phyloP scores from a whole-genome alignment of 108 stramenopile species.

The Nitzschia inconspicua region DNA sequence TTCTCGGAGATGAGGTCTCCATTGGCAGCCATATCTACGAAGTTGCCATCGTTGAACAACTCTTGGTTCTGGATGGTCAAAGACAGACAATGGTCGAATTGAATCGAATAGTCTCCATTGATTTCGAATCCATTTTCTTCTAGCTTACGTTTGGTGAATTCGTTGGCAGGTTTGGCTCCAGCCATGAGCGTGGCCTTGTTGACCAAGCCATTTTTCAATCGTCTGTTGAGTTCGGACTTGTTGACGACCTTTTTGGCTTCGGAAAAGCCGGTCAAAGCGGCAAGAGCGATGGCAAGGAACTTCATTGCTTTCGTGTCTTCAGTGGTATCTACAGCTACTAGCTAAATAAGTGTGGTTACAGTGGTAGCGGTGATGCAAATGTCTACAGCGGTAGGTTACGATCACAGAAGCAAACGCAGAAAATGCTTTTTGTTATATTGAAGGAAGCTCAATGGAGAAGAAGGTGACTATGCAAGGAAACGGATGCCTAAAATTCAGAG shows the following conservation, averaged over 20 bases:
- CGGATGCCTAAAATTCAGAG: too few relatives aligned
- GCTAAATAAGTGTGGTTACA: too few relatives aligned
- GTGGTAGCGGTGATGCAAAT: too few relatives aligned
- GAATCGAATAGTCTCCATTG: conserved; percentile 20
- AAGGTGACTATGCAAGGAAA: too few relatives aligned
- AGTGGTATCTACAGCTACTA: too few relatives aligned
- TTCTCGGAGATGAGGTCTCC: conserved; percentile 43
- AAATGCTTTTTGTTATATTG: too few relatives aligned
- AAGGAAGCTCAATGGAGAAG: too few relatives aligned
- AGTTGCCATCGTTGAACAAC: conserved; percentile 25
- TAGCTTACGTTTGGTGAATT: conserved; percentile 17
- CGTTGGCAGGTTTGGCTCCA: conserved; percentile 4
- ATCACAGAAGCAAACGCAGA: too few relatives aligned
- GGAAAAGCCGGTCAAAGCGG: conserved; percentile 31
- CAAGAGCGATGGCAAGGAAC: conserved; percentile 32
- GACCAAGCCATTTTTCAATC: not conserved
- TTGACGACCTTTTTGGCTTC: conserved; percentile 17
- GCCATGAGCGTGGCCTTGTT: conserved; percentile 7
- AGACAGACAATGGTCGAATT: conserved; percentile 17
- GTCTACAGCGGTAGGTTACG: too few relatives aligned
- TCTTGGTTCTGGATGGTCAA: conserved; percentile 21
- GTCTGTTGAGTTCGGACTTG: conserved; percentile 2
- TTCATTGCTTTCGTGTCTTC: conserved; percentile 28
- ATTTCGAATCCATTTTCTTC: conserved; percentile 12
- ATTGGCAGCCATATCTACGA: conserved; percentile 15